Conservation (phyloP, 169 alveolate species). For the Plasmodium gallinaceum region DNA sequence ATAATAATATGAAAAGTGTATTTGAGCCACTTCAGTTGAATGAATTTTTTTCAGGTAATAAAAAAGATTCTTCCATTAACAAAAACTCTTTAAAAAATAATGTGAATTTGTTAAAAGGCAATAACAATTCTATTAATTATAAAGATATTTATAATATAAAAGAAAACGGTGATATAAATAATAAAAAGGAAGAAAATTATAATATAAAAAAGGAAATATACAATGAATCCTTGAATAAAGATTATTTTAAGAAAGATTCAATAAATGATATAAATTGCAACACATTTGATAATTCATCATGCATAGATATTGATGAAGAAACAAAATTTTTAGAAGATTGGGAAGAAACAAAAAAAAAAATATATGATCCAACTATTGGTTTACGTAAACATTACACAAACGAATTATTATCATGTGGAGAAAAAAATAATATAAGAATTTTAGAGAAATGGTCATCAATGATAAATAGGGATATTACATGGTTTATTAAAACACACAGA, state of each 20-base stretch:
- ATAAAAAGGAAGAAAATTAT: not conserved
- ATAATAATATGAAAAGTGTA: constrained; percentile 1
- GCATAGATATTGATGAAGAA: constrained; percentile 26
- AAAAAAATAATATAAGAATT: constrained; percentile 55
- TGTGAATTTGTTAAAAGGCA: not conserved
- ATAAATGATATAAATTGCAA: not conserved
- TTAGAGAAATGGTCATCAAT: constrained; percentile 80
- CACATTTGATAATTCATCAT: not conserved
- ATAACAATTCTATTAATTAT: not conserved
- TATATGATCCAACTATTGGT: constrained; percentile 71
- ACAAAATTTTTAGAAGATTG: constrained; percentile 53
- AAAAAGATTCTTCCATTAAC: not conserved
- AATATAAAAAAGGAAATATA: not conserved
- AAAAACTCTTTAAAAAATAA: not conserved
- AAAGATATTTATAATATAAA: no score
- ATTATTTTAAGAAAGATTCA: not conserved
- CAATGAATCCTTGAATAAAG: not conserved
- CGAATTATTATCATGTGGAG: constrained; percentile 72
- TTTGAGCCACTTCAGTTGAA: not conserved
- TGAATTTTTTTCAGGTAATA: not conserved
- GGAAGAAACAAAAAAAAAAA: constrained; percentile 33
- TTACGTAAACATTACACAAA: constrained; percentile 65
- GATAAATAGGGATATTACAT: constrained; percentile 77
- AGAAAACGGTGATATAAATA: no score
- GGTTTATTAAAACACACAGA: constrained; percentile 78